Base-by-base conservation (phyloP, 352 stramenopile species). In the Globisporangium emineosum region DNA sequence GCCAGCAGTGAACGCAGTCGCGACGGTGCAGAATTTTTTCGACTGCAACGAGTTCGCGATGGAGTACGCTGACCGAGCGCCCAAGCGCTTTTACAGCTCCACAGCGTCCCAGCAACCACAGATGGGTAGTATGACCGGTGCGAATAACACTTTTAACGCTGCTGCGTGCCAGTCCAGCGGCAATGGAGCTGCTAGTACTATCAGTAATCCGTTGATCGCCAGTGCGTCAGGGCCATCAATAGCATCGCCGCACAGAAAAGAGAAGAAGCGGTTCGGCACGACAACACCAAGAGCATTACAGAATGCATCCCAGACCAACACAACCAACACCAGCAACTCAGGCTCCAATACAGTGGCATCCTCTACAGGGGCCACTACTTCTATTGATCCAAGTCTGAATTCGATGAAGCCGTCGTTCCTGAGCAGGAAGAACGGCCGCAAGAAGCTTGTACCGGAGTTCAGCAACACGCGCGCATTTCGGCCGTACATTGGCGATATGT, bases 401-500 rank as follows among this genome's bases (percentile, higher is more conserved):
- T 56, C 54, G 19, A 45, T 60, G 19, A 74, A 73, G 55, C 58
- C 65, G 32, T 58, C 71, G 32, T 57, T 78, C 25, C 50, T 67
- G 6, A 23, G 60, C 1, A 61, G 78, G 25, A 81, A 83, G 55
- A 88, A 89, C 37, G 72, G 70, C 9, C 72, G 76, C 8, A 88
- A 88, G 58, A 76, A 72, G 23, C 62, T 53, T 10, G 69, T 63
- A 1, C 63, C 64, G 2, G 67, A 74, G 29, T 74, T 70, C 57
- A 79, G 49, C 29, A 81, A 59, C 17, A 70, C 54, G 15, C 65
- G n/a, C 1, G 70, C 81, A 7, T 78, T 95, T 5, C 75, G 77
- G 35, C 79, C 77, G 40, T 95, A 95, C 70, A 50, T 76, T 7
- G 87, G 87, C 13, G 86, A 95, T 61, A 85, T 91, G 64, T 95